A percentile compares a stretch with the other conserved stretches of the same genome.
These are phyloP conservation scores for Lachnellula arida DNA, from an alignment of 2,329 filamentous ascomycete species.

Conservation along the genomic window DNA sequence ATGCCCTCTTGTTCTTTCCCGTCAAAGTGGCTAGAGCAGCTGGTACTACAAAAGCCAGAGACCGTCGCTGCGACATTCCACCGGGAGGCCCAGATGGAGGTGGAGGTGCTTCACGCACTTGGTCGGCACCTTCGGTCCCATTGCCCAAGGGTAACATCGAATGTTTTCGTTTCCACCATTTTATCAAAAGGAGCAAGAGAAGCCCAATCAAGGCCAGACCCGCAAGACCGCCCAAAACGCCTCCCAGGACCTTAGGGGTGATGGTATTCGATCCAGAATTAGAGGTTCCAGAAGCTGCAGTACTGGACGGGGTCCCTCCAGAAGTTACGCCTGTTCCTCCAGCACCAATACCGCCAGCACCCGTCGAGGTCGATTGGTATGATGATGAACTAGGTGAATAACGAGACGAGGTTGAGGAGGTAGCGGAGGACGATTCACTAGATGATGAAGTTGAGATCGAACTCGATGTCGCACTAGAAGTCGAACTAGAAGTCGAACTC, in stretches of 20 bases:
- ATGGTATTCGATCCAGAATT: slow-evolving; percentile 15
- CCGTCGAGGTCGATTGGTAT: slow-evolving; percentile 7
- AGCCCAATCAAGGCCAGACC: slow-evolving; percentile 53
- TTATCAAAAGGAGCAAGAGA: slow-evolving; percentile 47
- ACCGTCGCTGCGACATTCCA: slow-evolving; percentile 44
- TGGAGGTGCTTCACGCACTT: slow-evolving; percentile 24
- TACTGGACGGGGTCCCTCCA: slow-evolving; percentile 14
- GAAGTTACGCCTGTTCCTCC: slow-evolving; percentile 11
- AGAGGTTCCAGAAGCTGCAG: slow-evolving; percentile 13
- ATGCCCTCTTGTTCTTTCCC: slow-evolving; percentile 34
- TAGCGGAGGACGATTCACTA: not conserved
- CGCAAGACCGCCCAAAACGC: slow-evolving; percentile 40
- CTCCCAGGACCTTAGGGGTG: slow-evolving; percentile 28
- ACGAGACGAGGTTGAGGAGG: slow-evolving; percentile 2
- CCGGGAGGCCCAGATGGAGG: slow-evolving; percentile 14
- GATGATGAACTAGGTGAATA: not conserved
- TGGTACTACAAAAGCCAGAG: slow-evolving; percentile 43
- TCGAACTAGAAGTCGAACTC: not conserved
- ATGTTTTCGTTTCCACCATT: slow-evolving; percentile 48
- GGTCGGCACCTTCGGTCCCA: slow-evolving; percentile 34
- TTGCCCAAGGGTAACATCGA: slow-evolving; percentile 41
- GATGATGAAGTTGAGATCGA: not conserved
- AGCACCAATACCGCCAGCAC: slow-evolving; percentile 4
- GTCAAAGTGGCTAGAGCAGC: slow-evolving; percentile 45
- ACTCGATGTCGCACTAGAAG: slow-evolving; percentile 1